A percentile compares a stretch with the other conserved stretches of the same genome.
phyloP scores from a whole-genome alignment of 768 basidiomycete species.

The Ephemerocybe angulata region DNA sequence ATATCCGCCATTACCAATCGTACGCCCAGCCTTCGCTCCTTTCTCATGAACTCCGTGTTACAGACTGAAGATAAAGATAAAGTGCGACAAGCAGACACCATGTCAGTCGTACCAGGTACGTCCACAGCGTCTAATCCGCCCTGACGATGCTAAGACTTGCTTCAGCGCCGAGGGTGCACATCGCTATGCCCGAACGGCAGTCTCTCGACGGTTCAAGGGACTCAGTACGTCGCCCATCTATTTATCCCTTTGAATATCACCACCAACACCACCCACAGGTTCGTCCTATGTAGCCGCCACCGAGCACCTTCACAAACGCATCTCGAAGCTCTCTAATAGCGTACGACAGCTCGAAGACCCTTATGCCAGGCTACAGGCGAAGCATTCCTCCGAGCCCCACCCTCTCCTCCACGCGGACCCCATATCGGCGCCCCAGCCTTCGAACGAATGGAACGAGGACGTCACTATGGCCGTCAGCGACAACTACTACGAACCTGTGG shows the following conservation, averaged over 20 bases:
- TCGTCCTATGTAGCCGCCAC: slow-evolving; percentile 65
- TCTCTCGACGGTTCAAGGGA: slow-evolving; percentile 74
- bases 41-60: slow-evolving; percentile 7
- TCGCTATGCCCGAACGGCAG: slow-evolving; percentile 73
- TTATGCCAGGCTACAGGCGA: slow-evolving; percentile 45
- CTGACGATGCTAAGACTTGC: neutral
- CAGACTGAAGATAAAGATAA: slow-evolving; percentile 75
- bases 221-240: slow-evolving; percentile 39
- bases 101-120: slow-evolving; percentile 72
- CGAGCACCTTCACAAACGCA: slow-evolving; percentile 59
- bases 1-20: too few relatives aligned
- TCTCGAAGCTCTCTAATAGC: slow-evolving; percentile 48
- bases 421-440: slow-evolving; percentile 26
- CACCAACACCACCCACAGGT: slow-evolving; percentile 25
- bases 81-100: slow-evolving; percentile 79
- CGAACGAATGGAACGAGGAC: too few relatives aligned
- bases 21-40: neutral
- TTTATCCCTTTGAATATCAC: neutral
- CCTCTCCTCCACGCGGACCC: slow-evolving; percentile 57
- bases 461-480: too few relatives aligned
- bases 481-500: too few relatives aligned
- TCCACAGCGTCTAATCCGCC: neutral
- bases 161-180: slow-evolving; percentile 61
- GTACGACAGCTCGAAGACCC: slow-evolving; percentile 63
- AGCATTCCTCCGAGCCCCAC: slow-evolving; percentile 51